A percentile compares a stretch with the other conserved stretches of the same genome.
These are phyloP conservation scores for Lepraria neglecta DNA, from an alignment of 495 filamentous ascomycete species.

Conservation along the genomic window DNA sequence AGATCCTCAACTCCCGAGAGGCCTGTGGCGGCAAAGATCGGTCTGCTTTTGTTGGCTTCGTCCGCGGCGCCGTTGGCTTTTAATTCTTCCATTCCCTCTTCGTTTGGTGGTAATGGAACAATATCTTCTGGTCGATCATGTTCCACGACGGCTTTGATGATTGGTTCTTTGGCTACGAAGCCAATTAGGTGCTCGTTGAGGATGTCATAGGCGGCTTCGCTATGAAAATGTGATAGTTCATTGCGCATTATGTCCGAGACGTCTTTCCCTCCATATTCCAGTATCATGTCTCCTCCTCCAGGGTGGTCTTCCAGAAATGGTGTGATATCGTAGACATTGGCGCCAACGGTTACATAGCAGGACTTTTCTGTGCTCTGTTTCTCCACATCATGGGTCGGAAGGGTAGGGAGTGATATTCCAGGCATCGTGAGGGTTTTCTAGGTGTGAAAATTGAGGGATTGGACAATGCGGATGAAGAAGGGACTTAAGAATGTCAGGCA, in stretches of 20 bases:
- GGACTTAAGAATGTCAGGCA: constrained; percentile 9
- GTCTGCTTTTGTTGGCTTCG: constrained; percentile 32
- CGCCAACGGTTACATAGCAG: constrained; percentile 87
- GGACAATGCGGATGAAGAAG: not conserved
- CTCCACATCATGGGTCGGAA: constrained; percentile 70
- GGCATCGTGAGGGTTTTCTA: constrained; percentile 6
- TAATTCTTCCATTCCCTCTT: constrained; percentile 38
- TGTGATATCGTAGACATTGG: constrained; percentile 92
- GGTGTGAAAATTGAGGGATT: not conserved
- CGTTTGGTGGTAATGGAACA: constrained; percentile 39
- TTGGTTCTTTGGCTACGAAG: constrained; percentile 53
- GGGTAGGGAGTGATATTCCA: constrained; percentile 55
- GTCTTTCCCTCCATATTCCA: constrained; percentile 88
- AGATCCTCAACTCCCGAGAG: constrained; percentile 83
- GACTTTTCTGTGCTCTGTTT: constrained; percentile 73
- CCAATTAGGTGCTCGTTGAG: constrained; percentile 78
- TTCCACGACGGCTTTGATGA: constrained; percentile 41
- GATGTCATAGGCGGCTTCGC: constrained; percentile 88
- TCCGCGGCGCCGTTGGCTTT: constrained; percentile 28
- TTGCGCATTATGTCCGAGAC: constrained; percentile 77
- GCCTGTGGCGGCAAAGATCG: constrained; percentile 67
- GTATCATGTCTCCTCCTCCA: constrained; percentile 79
- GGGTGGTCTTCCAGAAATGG: constrained; percentile 83
- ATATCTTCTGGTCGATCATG: constrained; percentile 43
- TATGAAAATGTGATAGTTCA: constrained; percentile 73